Evolutionary conservation across 1,284 basidiomycete genomes (phyloP), one percentile per base, ranked within the genome.

Genomic region (Boletus sp.): DNA sequence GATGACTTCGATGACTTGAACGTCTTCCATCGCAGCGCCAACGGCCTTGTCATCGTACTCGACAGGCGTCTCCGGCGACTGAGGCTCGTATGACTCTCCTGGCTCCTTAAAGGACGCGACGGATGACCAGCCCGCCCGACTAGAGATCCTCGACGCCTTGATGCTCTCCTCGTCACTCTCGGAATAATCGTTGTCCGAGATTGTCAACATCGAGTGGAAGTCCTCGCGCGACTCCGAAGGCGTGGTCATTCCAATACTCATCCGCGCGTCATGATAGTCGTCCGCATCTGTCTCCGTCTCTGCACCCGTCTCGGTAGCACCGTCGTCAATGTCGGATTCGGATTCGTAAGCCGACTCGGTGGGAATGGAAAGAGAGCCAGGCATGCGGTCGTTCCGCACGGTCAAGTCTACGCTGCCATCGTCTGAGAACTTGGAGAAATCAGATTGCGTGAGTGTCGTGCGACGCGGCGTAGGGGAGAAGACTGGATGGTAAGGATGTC

Each of bases 241-340:
- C 2, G 86, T 86, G 27, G 75, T 72, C 62, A 81, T 76, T 32
- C 75, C 72, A 34, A 86, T 76, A 50, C 84, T 90, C 65, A 86
- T 83, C 44, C 82, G 73, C 2, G 91, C 91, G 62, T 94, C 91
- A 19, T 88, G 80, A 61, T 89, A 95, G 51, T 89, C 86, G 19
- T 91, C 89, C 12, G 71, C 75, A 43, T 88, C 84, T 0, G 80
- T 79, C 53, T 86, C 84, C 6, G 80, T 80, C 50, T 84, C 82
- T 1, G 75, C 78, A 43, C 82, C 83, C 6, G 81, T 83, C 61
- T 75, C 78, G 1, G 72, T 78, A 51, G 76, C 81, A 45, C 75
- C 78, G 30, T 81, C 78, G 27, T 74, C 70, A 1, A 64, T 50
- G 19, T 70, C 69, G 10, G 68, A 69, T 5, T 76, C 73, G 10